Percentiles rank a stretch among this genome's conserved stretches.
Conservation (phyloP, 495 filamentous ascomycete species). For the Monascus purpureus region DNA sequence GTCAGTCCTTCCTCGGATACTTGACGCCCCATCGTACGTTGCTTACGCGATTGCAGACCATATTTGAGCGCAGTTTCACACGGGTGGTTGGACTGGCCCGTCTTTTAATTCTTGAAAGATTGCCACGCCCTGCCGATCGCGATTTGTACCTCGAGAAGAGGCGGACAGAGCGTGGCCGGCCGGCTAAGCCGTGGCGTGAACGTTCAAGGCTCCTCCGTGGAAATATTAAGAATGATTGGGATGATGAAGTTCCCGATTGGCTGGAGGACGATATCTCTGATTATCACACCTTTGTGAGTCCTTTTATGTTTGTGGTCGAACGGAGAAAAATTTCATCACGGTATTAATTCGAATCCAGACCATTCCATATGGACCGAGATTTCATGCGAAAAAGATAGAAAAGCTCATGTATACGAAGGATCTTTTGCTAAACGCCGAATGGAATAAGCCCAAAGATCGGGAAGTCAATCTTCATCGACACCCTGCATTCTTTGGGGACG, state of each 20-base stretch:
- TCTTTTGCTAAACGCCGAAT: constrained; percentile 71
- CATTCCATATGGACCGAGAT: constrained; percentile 60
- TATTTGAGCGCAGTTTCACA: constrained; percentile 66
- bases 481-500: constrained; percentile 57
- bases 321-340: background rate
- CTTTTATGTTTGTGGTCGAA: background rate
- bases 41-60: constrained; percentile 30
- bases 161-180: constrained; percentile 54
- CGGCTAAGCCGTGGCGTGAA: constrained; percentile 14
- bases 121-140: constrained; percentile 49
- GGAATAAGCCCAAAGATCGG: constrained; percentile 60
- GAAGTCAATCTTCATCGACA: constrained; percentile 65
- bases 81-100: constrained; percentile 64
- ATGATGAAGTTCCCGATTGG: constrained; percentile 75
- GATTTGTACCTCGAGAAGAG: constrained; percentile 53
- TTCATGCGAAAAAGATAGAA: constrained; percentile 59
- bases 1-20: constrained; percentile 8
- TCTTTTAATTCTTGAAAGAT: constrained; percentile 63
- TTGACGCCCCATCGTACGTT: background rate
- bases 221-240: constrained; percentile 57
- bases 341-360: constrained; percentile 19
- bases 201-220: constrained; percentile 18
- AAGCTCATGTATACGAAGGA: constrained; percentile 68
- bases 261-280: constrained; percentile 58
- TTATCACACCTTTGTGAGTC: constrained; percentile 53